Conservation (phyloP, 257 asterid genomes). For the Schizonepeta tenuifolia region DNA sequence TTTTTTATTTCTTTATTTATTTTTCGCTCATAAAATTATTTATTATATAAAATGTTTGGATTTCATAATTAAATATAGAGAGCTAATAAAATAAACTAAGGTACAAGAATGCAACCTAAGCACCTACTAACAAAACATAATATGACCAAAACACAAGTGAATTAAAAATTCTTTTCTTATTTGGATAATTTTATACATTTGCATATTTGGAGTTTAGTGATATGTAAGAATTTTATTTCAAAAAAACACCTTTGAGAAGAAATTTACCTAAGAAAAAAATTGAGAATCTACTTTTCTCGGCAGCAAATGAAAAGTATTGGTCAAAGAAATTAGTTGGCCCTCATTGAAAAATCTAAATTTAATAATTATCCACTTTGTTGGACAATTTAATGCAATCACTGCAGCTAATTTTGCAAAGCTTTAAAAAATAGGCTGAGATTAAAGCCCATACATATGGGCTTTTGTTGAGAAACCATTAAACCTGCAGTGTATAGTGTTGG, state of each 20-base stretch:
- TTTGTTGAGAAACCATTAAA: too few relatives aligned
- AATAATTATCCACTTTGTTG: constrained; percentile 8
- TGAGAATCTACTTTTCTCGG: not conserved
- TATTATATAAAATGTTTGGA: too few relatives aligned
- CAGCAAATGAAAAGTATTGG: not conserved
- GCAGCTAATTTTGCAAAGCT: not conserved
- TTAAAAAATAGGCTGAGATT: not conserved
- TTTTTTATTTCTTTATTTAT: not conserved
- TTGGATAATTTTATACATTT: not conserved
- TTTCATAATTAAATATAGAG: not conserved
- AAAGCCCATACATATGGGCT: not conserved
- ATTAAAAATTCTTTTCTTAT: too few relatives aligned
- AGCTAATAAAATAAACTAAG: not conserved
- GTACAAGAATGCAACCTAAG: not conserved
- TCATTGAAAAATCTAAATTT: not conserved
- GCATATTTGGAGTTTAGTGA: too few relatives aligned
- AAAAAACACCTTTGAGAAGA: too few relatives aligned
- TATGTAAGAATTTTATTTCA: too few relatives aligned
- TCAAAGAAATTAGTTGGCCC: not conserved
- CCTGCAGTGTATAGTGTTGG: too few relatives aligned
- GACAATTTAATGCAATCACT: constrained; percentile 5
- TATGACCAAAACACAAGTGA: too few relatives aligned
- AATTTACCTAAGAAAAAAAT: too few relatives aligned
- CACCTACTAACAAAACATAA: too few relatives aligned
- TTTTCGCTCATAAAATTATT: not conserved